Conservation (phyloP, 108 stramenopile species). For the Fragilaria radians region DNA sequence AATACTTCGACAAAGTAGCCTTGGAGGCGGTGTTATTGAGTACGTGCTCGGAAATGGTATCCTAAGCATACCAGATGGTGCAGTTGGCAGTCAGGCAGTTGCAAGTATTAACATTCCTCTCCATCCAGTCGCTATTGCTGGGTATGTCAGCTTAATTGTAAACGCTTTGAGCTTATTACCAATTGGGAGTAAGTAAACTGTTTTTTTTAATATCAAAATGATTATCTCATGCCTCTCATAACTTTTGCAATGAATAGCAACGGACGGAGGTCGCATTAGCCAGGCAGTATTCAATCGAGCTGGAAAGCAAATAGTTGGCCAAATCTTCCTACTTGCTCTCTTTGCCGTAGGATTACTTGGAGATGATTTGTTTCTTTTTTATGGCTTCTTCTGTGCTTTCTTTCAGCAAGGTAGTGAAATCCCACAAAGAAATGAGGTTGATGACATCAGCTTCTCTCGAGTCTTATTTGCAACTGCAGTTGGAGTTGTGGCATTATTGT, state of each 20-base stretch:
- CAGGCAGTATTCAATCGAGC: slow-evolving; percentile 63
- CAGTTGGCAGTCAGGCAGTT: slow-evolving; percentile 34
- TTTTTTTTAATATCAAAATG: neutral
- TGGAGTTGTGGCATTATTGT: slow-evolving; percentile 49
- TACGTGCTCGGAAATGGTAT: slow-evolving; percentile 51
- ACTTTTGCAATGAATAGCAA: slow-evolving; percentile 21
- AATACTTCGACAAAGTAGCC: slow-evolving; percentile 63
- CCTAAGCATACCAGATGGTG: slow-evolving; percentile 63
- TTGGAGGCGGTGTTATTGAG: slow-evolving; percentile 74
- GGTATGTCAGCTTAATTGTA: slow-evolving; percentile 63
- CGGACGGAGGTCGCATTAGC: slow-evolving; percentile 75
- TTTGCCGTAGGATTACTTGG: slow-evolving; percentile 44
- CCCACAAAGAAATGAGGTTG: slow-evolving; percentile 70
- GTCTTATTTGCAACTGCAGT: slow-evolving; percentile 43
- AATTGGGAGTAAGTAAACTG: slow-evolving; percentile 63
- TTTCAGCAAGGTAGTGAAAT: slow-evolving; percentile 74
- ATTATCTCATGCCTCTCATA: neutral
- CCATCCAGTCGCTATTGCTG: slow-evolving; percentile 78
- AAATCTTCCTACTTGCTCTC: slow-evolving; percentile 27
- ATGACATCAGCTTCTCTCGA: slow-evolving; percentile 45
- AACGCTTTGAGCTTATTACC: slow-evolving; percentile 70
- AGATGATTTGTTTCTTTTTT: slow-evolving; percentile 72
- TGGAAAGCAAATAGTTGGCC: slow-evolving; percentile 44
- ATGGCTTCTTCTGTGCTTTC: slow-evolving; percentile 58
- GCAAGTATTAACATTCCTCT: slow-evolving; percentile 58